Evolutionary conservation across 352 stramenopile genomes (phyloP), one percentile per base, ranked within the genome.

Genomic region (Lagenidium giganteum): DNA sequence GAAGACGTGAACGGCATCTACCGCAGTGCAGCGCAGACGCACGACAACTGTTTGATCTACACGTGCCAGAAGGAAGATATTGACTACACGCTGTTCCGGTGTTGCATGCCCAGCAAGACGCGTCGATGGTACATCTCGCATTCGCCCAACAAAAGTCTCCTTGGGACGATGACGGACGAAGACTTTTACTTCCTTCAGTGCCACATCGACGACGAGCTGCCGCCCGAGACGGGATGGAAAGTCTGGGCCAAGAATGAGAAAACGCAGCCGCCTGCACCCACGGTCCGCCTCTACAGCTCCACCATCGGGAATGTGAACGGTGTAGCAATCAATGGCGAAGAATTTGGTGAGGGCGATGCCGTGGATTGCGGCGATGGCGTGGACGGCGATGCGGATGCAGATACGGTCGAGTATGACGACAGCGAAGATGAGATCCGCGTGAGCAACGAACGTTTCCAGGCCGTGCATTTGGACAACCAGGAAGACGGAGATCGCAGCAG

Each of bases 61-160:
- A 51, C 75, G 40, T 86, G 67, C 44, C 47, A 64, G 29, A 81
- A 78, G 47, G 62, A 72, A 40, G 43, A 80, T 33, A 75, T 80
- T 52, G 68, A 93, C 61, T 93, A 98, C 40, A 98, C 93, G 14
- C 67, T 99, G 13, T 98, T 98, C 65, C 87, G 93, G n/a, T 99
- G 95, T 60, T 95, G 85, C 39, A 98, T 99, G 95, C 86, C 95
- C 11, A 98, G 88, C 53, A 96, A 98, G 50, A 83, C 96, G 29
- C 95, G 97, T 47, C 97, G 95, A 60, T 99, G 96, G 96, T 99
- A 98, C 65, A 95, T 99, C 43, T 98, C 90, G 35, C 96, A 98
- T 61, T 96, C 96, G 18, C 75, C 79, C 5, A 89, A 95, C 72
- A 87, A 87, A 50, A 89, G 68, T 31, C 57, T 89, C 21, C 65